Evolutionary conservation across 345 rosid genomes (phyloP).

Genomic region (Rhodomyrtus tomentosa): DNA sequence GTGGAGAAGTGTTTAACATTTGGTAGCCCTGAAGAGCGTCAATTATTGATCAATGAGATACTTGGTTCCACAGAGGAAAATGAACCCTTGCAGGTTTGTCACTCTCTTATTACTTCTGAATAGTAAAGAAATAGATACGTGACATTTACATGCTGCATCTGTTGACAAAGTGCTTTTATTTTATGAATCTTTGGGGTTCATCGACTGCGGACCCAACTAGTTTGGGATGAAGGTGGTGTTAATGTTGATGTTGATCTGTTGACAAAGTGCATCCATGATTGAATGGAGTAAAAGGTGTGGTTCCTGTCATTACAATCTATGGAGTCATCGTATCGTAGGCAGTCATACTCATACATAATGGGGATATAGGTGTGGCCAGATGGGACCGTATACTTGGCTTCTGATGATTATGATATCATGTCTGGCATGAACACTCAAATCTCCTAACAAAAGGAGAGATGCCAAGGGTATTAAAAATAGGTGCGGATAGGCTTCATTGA

Average conservation of each 20-base stretch:
- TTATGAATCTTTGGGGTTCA: too few relatives aligned
- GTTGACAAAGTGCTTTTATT: background rate
- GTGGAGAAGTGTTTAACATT: conserved; percentile 88
- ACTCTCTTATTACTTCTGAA: background rate
- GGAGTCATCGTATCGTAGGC: background rate
- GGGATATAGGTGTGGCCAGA: background rate
- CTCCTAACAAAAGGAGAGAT: background rate
- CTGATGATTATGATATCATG: background rate
- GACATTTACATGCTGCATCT: background rate
- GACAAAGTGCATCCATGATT: background rate
- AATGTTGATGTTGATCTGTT: too few relatives aligned
- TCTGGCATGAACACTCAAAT: background rate
- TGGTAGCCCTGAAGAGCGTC: conserved; percentile 79
- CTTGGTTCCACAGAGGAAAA: conserved; percentile 90
- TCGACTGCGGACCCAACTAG: too few relatives aligned
- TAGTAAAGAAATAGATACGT: background rate
- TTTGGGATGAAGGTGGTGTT: too few relatives aligned
- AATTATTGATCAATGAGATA: conserved; percentile 78
- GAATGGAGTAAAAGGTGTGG: background rate
- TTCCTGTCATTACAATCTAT: background rate
- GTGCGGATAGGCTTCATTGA: background rate
- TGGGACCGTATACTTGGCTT: background rate
- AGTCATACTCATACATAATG: background rate
- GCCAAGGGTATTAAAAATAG: background rate
- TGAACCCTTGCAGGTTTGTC: conserved; percentile 85